Evolutionary conservation across 805 yeast species (phyloP).

Genomic region (Wickerhamomyces queroliae): DNA sequence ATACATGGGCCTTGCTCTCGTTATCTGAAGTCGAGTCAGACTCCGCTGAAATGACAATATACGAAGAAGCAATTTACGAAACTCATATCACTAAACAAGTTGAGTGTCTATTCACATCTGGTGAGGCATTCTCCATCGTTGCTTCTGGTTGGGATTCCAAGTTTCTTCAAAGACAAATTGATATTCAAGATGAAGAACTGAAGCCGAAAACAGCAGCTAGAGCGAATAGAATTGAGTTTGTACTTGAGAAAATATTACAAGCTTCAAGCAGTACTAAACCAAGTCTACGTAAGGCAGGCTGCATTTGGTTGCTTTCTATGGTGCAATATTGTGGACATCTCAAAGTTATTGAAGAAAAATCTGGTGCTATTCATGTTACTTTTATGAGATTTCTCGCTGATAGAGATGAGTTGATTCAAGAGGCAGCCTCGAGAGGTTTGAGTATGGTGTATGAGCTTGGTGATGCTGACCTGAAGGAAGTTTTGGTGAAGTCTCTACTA

Average conservation of each 20-base stretch:
- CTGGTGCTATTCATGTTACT: slow-evolving; percentile 61
- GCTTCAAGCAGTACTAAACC: slow-evolving; percentile 68
- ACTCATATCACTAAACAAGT: slow-evolving; percentile 62
- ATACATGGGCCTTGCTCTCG: slow-evolving; percentile 51
- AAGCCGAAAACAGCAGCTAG: slow-evolving; percentile 6
- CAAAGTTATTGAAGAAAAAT: slow-evolving; percentile 29
- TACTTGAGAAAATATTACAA: slow-evolving; percentile 45
- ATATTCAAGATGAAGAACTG: slow-evolving; percentile 36
- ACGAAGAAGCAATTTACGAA: slow-evolving; percentile 40
- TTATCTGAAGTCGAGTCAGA: slow-evolving; percentile 26
- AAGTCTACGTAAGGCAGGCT: slow-evolving; percentile 62
- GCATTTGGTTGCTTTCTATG: slow-evolving; percentile 81
- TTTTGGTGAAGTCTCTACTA: slow-evolving; percentile 65
- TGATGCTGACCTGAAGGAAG: slow-evolving; percentile 57
- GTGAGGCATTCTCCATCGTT: slow-evolving; percentile 74
- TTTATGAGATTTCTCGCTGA: slow-evolving; percentile 79
- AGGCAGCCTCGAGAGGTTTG: slow-evolving; percentile 85
- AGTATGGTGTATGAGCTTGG: slow-evolving; percentile 79
- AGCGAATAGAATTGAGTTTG: slow-evolving; percentile 10
- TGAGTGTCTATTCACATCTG: slow-evolving; percentile 73
- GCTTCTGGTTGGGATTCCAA: slow-evolving; percentile 75
- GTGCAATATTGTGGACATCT: slow-evolving; percentile 65
- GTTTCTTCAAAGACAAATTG: slow-evolving; percentile 45
- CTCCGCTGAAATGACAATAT: slow-evolving; percentile 21
- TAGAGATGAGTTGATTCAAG: slow-evolving; percentile 84